Conservation (phyloP, 345 rosid genomes). For the Corchorus capsularis region DNA sequence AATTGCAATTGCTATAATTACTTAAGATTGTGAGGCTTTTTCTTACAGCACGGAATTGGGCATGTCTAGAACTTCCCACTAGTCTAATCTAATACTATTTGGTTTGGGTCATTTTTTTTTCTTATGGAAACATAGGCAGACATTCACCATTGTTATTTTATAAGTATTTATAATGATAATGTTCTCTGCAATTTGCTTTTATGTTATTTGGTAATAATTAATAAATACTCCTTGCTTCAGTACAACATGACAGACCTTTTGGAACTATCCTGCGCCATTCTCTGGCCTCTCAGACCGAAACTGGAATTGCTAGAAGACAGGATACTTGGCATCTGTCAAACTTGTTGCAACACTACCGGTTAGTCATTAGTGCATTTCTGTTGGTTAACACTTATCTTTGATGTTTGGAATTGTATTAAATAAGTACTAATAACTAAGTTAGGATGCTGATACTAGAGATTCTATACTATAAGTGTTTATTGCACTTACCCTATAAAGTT, state of each 20-base stretch:
- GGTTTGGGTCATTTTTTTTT: neutral
- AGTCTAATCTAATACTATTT: neutral
- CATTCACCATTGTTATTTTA: neutral
- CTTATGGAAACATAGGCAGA: neutral
- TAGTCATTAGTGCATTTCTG: constrained; percentile 29
- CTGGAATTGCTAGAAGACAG: constrained; percentile 31
- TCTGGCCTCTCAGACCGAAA: constrained; percentile 10
- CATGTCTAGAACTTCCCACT: neutral
- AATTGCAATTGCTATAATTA: neutral
- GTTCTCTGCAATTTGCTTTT: neutral
- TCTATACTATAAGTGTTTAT: neutral
- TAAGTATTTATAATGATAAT: neutral
- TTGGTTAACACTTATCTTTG: neutral
- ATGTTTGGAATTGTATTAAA: neutral
- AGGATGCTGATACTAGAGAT: neutral
- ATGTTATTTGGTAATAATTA: neutral
- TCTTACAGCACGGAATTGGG: neutral
- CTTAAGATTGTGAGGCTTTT: neutral
- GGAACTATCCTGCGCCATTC: constrained; percentile 23
- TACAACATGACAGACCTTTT: constrained; percentile 27
- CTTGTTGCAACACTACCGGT: constrained; percentile 43
- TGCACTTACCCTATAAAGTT: neutral
- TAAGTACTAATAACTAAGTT: neutral
- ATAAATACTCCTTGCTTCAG: constrained; percentile 35
- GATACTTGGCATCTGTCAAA: constrained; percentile 30